Percentiles rank a stretch among this genome's conserved stretches.
Evolutionary conservation across 176 grass and related monocot genomes (phyloP).

Genomic region (Otatea glauca): DNA sequence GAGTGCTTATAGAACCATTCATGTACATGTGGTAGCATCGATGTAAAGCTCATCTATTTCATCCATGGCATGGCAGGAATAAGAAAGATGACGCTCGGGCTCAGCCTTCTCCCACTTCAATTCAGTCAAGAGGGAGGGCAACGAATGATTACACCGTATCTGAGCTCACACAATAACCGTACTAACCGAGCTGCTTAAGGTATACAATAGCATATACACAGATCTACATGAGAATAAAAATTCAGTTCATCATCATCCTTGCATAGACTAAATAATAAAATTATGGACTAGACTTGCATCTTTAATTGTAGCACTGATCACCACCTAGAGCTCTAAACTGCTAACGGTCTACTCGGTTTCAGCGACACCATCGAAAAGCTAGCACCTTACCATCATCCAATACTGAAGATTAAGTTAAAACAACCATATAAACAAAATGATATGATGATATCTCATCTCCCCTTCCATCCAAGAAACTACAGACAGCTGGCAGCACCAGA

Average conservation of each 20-base stretch:
- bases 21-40: too few species aligned
- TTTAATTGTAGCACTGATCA: background rate
- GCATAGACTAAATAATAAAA: background rate
- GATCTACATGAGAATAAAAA: background rate
- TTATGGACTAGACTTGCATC: background rate
- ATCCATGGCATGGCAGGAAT: too few species aligned
- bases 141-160: too few species aligned
- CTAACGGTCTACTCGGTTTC: slow-evolving; percentile 1
- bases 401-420: background rate
- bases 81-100: too few species aligned
- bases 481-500: background rate
- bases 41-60: too few species aligned
- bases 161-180: background rate
- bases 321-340: background rate
- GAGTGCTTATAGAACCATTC: too few species aligned
- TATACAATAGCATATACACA: background rate
- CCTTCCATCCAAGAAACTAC: background rate
- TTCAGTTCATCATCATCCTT: background rate
- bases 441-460: background rate
- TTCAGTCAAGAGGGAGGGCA: too few species aligned
- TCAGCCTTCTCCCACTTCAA: too few species aligned
- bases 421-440: background rate
- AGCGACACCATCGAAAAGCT: background rate
- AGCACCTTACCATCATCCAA: background rate
- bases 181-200: background rate